These are phyloP conservation scores for Podospora anserina DNA, from an alignment of 495 filamentous ascomycete species.

Conservation along the genomic window DNA sequence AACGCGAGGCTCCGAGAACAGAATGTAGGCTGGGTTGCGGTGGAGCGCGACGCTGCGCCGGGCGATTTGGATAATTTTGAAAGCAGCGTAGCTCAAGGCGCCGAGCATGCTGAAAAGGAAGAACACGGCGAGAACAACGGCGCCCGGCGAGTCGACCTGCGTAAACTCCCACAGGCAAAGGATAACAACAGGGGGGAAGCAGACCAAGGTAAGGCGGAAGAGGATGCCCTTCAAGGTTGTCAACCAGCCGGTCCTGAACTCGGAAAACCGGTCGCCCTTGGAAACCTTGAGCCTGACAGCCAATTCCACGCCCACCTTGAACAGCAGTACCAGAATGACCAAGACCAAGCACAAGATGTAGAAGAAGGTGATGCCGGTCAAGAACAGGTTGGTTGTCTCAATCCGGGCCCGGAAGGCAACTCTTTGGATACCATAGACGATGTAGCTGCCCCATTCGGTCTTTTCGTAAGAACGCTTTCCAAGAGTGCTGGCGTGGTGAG, in stretches of 20 bases:
- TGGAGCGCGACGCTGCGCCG: conserved; percentile 86
- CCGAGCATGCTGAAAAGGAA: conserved; percentile 79
- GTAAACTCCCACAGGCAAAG: conserved; percentile 96
- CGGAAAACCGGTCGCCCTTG: conserved; percentile 82
- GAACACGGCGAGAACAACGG: conserved; percentile 83
- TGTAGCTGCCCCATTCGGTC: conserved; percentile 52
- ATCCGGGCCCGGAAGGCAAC: conserved; percentile 83
- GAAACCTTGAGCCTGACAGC: conserved; percentile 68
- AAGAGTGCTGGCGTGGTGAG: conserved; percentile 38
- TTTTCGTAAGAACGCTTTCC: conserved; percentile 47
- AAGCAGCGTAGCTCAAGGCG: conserved; percentile 81
- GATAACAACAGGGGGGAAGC: conserved; percentile 88
- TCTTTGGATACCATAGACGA: conserved; percentile 83
- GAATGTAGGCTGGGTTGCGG: conserved; percentile 94
- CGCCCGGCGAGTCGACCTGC: conserved; percentile 76
- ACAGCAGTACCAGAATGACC: conserved; percentile 66
- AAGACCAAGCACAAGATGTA: conserved; percentile 82
- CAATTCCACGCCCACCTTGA: conserved; percentile 77
- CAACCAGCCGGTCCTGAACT: conserved; percentile 87
- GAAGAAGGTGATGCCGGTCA: conserved; percentile 90
- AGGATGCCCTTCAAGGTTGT: conserved; percentile 61
- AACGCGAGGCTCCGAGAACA: conserved; percentile 88
- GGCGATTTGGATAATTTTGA: conserved; percentile 86
- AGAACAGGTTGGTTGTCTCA: conserved; percentile 88
- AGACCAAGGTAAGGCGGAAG: conserved; percentile 86